Conservation (phyloP, 139 green algal species). For the Chlamydomonas schloesseri region DNA sequence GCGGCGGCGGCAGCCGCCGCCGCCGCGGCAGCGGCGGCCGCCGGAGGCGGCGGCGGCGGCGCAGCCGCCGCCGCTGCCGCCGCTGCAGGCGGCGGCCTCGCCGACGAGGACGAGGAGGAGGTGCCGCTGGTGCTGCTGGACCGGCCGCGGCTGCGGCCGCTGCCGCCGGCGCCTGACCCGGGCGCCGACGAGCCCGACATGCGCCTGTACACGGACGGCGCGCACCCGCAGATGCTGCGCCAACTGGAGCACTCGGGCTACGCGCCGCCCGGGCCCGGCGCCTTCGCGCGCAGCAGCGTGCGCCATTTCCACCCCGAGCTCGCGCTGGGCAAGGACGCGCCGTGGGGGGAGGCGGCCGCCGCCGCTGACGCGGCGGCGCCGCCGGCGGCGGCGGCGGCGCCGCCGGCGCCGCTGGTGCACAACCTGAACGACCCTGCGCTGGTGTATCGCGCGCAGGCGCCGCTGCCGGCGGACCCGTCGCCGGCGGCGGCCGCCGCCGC, state of each 20-base stretch:
- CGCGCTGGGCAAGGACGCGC: background rate
- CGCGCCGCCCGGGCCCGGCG: background rate
- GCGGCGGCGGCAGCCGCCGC: background rate
- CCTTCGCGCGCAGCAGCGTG: slow-evolving; percentile 2
- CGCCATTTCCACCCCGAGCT: slow-evolving; percentile 13
- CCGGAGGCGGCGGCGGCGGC: background rate
- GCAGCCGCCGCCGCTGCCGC: background rate
- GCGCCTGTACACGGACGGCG: slow-evolving; percentile 1
- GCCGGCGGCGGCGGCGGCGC: background rate
- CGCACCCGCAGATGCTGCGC: slow-evolving; percentile 36
- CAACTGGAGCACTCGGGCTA: background rate
- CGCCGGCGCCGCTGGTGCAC: slow-evolving; percentile 12
- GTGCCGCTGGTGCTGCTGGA: slow-evolving; percentile 23
- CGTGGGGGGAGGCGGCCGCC: slow-evolving; percentile 18
- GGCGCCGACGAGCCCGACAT: background rate
- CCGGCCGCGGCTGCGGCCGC: background rate
- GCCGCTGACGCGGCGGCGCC: background rate
- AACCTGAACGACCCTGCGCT: slow-evolving; percentile 40
- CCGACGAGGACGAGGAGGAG: background rate
- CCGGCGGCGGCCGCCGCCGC: background rate
- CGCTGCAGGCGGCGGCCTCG: background rate
- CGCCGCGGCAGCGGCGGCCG: background rate
- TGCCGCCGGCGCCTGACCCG: slow-evolving; percentile 1
- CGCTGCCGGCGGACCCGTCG: background rate
- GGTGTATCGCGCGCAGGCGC: slow-evolving; percentile 18